Percentiles rank a stretch among this genome's conserved stretches.
Conservation (phyloP, 345 rosid species). For the Citropsis articulata region DNA sequence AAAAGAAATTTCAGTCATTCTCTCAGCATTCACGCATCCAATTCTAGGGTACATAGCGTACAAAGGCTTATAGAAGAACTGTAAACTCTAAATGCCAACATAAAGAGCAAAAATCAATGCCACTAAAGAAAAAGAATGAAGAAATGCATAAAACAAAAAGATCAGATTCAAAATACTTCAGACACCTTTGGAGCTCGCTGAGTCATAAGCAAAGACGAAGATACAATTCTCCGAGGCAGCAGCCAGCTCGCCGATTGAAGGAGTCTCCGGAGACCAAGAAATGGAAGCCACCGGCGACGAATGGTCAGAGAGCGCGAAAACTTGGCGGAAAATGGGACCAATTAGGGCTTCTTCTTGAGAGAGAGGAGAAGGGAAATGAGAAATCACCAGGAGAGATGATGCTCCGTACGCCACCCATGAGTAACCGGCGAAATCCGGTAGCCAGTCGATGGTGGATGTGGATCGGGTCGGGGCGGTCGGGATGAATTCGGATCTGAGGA, state of each 20-base stretch:
- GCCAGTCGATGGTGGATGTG: conserved; percentile 69
- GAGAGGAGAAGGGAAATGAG: conserved; percentile 88
- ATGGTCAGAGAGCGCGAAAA: conserved; percentile 54
- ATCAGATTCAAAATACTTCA: not conserved
- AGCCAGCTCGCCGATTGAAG: conserved; percentile 79
- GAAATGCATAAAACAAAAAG: not conserved
- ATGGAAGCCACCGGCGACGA: conserved; percentile 57
- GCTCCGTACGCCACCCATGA: conserved; percentile 97
- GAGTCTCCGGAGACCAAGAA: conserved; percentile 72
- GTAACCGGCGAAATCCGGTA: conserved; percentile 79
- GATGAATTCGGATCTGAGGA: conserved; percentile 55
- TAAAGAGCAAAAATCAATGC: not conserved
- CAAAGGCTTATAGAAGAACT: not conserved
- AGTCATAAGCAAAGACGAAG: conserved; percentile 47
- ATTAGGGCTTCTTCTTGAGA: conserved; percentile 48
- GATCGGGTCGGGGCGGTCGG: conserved; percentile 74
- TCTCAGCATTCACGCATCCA: not conserved
- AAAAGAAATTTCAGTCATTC: not conserved
- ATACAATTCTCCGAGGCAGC: conserved; percentile 62
- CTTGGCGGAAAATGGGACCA: conserved; percentile 78
- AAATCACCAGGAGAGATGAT: conserved; percentile 77
- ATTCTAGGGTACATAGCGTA: not conserved
- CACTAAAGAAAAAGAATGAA: not conserved
- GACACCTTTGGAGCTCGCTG: conserved; percentile 45
- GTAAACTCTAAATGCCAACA: not conserved